phyloP scores from a whole-genome alignment of 2,329 filamentous ascomycete species.

The Phialophora expanda region DNA sequence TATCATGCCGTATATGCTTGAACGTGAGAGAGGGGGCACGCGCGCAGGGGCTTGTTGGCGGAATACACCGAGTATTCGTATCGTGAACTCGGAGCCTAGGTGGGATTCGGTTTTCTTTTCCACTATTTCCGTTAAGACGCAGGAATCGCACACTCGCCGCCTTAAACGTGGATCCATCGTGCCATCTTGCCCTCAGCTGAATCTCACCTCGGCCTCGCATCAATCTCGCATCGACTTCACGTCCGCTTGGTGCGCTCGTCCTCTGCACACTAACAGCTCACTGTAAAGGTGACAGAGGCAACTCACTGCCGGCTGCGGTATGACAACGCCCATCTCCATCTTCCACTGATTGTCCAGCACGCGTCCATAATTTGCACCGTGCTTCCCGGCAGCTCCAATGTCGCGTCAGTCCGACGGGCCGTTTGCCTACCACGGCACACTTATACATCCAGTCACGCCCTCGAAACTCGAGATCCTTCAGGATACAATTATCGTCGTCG shows the following conservation, averaged over 20 bases:
- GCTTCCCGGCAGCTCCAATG: background rate
- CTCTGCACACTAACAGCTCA: background rate
- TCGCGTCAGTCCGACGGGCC: background rate
- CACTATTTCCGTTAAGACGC: too few species aligned
- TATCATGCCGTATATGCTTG: background rate
- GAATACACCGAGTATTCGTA: background rate
- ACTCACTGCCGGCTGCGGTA: background rate
- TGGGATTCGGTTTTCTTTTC: too few species aligned
- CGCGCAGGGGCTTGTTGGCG: too few species aligned
- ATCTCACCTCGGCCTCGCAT: background rate
- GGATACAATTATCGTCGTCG: conserved; percentile 38
- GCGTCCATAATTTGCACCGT: background rate
- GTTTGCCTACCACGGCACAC: conserved; percentile 48
- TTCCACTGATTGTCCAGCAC: background rate
- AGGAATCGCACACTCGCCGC: too few species aligned
- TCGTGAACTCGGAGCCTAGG: background rate
- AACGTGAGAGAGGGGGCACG: background rate
- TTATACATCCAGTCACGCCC: conserved; percentile 50
- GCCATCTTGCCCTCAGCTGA: background rate
- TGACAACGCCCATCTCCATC: background rate
- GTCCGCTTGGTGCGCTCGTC: background rate
- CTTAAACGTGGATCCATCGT: background rate
- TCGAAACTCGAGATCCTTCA: conserved; percentile 48
- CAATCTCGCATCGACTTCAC: background rate
- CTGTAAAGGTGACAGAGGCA: background rate